Evolutionary conservation across 2,329 filamentous ascomycete species (phyloP).

Genomic region (Nemania diffusa): DNA sequence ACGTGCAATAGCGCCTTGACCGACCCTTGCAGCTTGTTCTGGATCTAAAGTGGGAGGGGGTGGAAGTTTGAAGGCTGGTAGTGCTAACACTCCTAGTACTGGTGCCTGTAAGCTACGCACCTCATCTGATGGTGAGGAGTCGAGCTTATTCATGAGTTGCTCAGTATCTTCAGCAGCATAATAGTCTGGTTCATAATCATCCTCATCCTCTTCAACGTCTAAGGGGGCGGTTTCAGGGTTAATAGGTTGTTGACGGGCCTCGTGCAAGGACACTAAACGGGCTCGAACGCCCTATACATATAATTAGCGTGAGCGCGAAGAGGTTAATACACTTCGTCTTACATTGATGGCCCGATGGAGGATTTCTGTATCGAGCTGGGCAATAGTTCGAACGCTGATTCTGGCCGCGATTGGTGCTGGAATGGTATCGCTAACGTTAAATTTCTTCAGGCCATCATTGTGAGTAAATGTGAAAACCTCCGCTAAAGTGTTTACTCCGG

Average conservation of each 20-base stretch:
- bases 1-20: conserved; percentile 77
- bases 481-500: conserved; percentile 80
- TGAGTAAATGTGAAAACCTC: conserved; percentile 88
- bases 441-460: conserved; percentile 77
- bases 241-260: conserved; percentile 58
- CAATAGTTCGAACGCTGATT: conserved; percentile 83
- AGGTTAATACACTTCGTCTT: conserved; percentile 50
- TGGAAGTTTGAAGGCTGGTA: conserved; percentile 83
- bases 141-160: conserved; percentile 80
- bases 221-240: conserved; percentile 70
- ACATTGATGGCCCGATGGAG: conserved; percentile 79
- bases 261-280: conserved; percentile 58
- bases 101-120: conserved; percentile 55
- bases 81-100: conserved; percentile 65
- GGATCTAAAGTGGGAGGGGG: conserved; percentile 78
- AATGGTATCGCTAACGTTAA: conserved; percentile 80
- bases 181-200: conserved; percentile 93
- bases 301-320: conserved; percentile 22
- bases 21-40: conserved; percentile 77
- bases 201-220: conserved; percentile 81
- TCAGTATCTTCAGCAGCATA: conserved; percentile 80
- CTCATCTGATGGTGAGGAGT: conserved; percentile 71
- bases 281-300: conserved; percentile 60
- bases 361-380: conserved; percentile 73
- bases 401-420: conserved; percentile 79